These are phyloP conservation scores for Arthrobotrys megalospora DNA, from an alignment of 2,329 filamentous ascomycete genomes.

Conservation along the genomic window DNA sequence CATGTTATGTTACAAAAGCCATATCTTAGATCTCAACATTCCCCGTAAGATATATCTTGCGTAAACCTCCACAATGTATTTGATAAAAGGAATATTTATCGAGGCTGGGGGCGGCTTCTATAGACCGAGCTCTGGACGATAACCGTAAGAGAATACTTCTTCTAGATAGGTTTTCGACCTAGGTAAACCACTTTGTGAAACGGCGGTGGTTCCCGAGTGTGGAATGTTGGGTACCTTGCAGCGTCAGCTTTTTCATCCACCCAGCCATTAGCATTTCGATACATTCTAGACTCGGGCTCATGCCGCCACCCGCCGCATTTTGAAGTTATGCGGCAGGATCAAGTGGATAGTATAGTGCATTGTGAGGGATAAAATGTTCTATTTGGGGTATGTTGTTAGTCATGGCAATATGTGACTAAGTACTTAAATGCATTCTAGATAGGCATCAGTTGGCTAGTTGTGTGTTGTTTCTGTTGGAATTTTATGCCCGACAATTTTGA, in stretches of 20 bases:
- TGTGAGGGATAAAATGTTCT: background rate
- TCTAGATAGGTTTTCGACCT: too few species aligned
- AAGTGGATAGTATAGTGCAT: background rate
- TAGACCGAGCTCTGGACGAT: background rate
- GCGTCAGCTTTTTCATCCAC: background rate
- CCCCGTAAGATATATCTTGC: background rate
- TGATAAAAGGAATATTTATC: background rate
- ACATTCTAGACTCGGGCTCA: background rate
- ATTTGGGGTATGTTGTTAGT: constrained; percentile 5
- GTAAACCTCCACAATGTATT: too few species aligned
- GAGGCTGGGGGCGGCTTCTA: background rate
- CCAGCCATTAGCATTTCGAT: constrained; percentile 10
- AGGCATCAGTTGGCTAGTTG: background rate
- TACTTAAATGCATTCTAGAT: background rate
- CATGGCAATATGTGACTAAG: background rate
- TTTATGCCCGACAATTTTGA: background rate
- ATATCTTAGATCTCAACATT: background rate
- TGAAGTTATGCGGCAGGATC: background rate
- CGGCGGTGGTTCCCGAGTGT: background rate
- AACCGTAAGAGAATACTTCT: too few species aligned
- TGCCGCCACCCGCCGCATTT: constrained; percentile 6
- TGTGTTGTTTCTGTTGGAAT: constrained; percentile 33
- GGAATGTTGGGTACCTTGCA: constrained; percentile 21
- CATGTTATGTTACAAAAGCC: too few species aligned
- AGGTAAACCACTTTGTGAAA: background rate